phyloP scores from a whole-genome alignment of 495 filamentous ascomycete species.

The Pseudevernia furfuracea region DNA sequence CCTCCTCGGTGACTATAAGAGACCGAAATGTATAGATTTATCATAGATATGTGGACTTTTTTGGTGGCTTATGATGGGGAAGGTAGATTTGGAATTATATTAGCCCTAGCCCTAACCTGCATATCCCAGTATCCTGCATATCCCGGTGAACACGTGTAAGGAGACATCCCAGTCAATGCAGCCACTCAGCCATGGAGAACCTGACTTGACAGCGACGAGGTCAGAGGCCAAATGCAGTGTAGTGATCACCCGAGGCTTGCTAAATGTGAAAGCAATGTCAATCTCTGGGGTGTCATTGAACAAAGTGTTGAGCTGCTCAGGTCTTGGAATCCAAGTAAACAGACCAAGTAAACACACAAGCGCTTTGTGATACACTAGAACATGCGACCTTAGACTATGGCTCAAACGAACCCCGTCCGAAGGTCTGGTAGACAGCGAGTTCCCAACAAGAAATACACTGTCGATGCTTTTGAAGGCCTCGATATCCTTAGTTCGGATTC shows the following conservation, averaged over 20 bases:
- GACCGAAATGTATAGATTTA: no score
- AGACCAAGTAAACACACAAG: no score
- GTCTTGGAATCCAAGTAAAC: neutral
- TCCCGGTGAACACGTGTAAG: no score
- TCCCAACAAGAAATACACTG: conserved; percentile 25
- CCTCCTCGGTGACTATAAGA: no score
- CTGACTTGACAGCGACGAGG: neutral
- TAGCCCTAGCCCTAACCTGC: no score
- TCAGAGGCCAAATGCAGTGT: neutral
- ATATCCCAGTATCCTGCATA: no score
- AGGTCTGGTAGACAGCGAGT: conserved; percentile 27
- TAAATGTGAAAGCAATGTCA: neutral
- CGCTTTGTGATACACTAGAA: neutral
- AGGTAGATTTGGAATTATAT: no score
- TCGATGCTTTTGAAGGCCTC: conserved; percentile 22
- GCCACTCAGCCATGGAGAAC: no score
- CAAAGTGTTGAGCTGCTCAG: neutral
- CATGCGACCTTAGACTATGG: neutral
- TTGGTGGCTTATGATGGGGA: no score
- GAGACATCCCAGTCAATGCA: no score
- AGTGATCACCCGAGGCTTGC: neutral
- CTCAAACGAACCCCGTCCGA: conserved; percentile 12
- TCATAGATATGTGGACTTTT: no score
- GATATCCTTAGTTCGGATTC: conserved; percentile 24
- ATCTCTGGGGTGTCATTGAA: neutral